These are phyloP conservation scores for Coelastrella sp. DNA, from an alignment of 139 green algal genomes.

Conservation along the genomic window DNA sequence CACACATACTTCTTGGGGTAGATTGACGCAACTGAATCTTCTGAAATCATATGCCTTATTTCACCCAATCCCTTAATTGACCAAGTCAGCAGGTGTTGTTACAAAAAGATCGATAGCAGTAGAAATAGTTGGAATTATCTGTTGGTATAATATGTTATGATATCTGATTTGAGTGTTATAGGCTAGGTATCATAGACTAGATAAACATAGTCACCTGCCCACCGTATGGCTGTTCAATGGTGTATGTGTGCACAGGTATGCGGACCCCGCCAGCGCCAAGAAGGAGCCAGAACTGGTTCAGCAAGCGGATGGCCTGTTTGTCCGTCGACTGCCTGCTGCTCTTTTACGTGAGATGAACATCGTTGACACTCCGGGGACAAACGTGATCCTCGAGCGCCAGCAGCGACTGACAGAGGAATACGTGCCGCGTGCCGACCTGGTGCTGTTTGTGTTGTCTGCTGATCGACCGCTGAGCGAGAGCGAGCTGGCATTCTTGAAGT, in stretches of 20 bases:
- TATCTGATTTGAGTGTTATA: neutral
- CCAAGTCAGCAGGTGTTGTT: too few species aligned
- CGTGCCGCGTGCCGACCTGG: conserved; percentile 95
- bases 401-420: conserved; percentile 98
- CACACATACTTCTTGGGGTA: too few species aligned
- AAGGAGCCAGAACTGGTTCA: conserved; percentile 60
- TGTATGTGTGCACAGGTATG: conserved; percentile 5
- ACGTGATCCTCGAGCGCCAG: conserved; percentile 98
- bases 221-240: too few species aligned
- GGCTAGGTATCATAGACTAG: neutral
- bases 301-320: conserved; percentile 87
- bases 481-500: conserved; percentile 84
- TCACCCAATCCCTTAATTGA: too few species aligned
- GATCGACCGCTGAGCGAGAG: conserved; percentile 71
- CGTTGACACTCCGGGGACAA: conserved; percentile 98
- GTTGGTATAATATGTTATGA: too few species aligned
- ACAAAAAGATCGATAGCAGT: too few species aligned
- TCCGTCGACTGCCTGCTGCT: conserved; percentile 77
- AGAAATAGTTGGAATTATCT: too few species aligned
- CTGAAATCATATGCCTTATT: too few species aligned
- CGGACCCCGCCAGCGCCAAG: conserved; percentile 44
- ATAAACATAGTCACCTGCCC: too few species aligned
- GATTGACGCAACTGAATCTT: too few species aligned
- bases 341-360: conserved; percentile 89
- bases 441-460: conserved; percentile 94